Evolutionary conservation across 768 basidiomycete genomes (phyloP).

Genomic region (Termitomyces sp.): DNA sequence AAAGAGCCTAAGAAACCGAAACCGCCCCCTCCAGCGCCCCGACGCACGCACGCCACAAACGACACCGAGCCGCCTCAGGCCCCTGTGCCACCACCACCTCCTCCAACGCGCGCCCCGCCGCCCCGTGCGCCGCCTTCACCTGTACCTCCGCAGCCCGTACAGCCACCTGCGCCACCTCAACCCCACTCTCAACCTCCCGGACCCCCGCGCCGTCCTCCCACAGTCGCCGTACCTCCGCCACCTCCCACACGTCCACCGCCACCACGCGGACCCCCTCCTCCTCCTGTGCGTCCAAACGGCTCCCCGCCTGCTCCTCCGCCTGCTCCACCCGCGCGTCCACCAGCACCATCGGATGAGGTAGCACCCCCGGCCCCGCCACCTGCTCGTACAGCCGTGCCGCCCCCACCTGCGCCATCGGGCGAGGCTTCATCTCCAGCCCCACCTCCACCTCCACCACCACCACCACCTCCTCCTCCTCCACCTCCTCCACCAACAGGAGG

Average conservation of each 20-base stretch:
- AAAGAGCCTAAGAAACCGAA: conserved; percentile 43
- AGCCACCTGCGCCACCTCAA: conserved; percentile 16
- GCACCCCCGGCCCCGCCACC: conserved; percentile 16
- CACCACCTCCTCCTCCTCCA: conserved; percentile 24
- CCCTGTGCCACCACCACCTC: not conserved
- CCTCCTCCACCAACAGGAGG: conserved; percentile 21
- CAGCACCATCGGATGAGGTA: not conserved
- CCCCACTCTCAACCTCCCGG: not conserved
- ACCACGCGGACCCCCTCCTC: conserved; percentile 17
- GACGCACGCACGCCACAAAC: conserved; percentile 35
- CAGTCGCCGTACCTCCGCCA: conserved; percentile 14
- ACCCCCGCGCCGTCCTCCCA: conserved; percentile 14
- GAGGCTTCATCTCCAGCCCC: conserved; percentile 18
- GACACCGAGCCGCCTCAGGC: conserved; percentile 22
- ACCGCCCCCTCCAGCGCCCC: conserved; percentile 47
- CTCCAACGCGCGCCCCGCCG: conserved; percentile 12
- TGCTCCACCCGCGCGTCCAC: conserved; percentile 8
- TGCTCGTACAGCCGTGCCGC: conserved; percentile 9
- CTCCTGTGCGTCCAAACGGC: conserved; percentile 13
- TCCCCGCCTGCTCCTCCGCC: conserved; percentile 5
- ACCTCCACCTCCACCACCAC: conserved; percentile 28
- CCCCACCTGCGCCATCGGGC: conserved; percentile 19
- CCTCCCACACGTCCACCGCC: too few species aligned
- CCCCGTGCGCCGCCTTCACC: conserved; percentile 15
- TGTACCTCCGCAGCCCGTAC: not conserved